Base-by-base conservation (phyloP, 176 grass and related monocot genomes). In the Cymbopogon citratus region DNA sequence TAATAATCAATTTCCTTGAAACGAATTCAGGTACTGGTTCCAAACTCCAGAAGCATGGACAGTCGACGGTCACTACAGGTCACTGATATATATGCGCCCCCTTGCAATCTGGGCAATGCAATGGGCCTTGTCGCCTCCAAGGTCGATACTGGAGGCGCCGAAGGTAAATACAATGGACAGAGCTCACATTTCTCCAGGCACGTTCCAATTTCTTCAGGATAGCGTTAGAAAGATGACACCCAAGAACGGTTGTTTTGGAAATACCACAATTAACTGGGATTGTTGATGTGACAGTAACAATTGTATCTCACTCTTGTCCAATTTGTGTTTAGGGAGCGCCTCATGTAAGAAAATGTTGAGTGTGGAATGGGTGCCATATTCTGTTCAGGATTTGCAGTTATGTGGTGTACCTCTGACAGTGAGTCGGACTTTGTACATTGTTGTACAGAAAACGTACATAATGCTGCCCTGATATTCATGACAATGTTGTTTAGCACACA, bases 11-110 rank as follows among this genome's bases (percentile, higher is more conserved):
- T 27, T 76, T 77, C 8, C 7, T 70, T 1, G 21, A 83, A 21
- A 78, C 38, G 38, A 73, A 80, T 83, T 57, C 84, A 97, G 31
- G 84, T 97, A 94, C 62, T 94, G 92, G 95, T 97, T 97, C 46
- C 95, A 97, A 82, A 97, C 95, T 38, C 95, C 95, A 1, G 95
- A 97, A 87, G 95, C 43, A 87, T 94, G 95, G 95, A 97, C 92
- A 15, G 59, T 83, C 19, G 92, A 94, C 52, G 95, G 92, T 16
- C 90, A 92, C 78, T 97, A 97, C 74, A 91, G 95, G 12, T 97
- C 95, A 6, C 66, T 97, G n/a, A 87, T 94, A 76, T 97, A 94
- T 59, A 97, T 97, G 95, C 88, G 95, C 7, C 95, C 95, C 12
- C 90, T 97, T 60, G 90, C 92, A 25, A 92, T 97, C 26, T 97